Evolutionary conservation across 352 stramenopile species (phyloP).

Genomic region (Phytophthora macrochlamydospora): DNA sequence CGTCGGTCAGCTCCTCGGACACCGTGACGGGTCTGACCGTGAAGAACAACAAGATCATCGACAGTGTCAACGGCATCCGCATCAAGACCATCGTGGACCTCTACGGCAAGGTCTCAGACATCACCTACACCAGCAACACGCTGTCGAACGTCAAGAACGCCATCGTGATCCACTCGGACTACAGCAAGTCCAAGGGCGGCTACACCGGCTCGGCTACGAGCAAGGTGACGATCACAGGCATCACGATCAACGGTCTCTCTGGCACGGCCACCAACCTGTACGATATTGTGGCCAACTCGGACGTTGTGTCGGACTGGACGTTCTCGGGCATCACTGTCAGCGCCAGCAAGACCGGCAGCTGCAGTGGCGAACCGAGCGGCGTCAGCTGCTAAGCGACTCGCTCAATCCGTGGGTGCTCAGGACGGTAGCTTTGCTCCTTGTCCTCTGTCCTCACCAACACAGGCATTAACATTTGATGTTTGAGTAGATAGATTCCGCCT

Average conservation of each 20-base stretch:
- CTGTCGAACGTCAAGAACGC: slow-evolving; percentile 23
- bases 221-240: slow-evolving; percentile 25
- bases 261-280: slow-evolving; percentile 25
- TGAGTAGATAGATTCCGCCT: too few relatives aligned
- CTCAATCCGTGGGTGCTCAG: background rate
- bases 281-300: slow-evolving; percentile 23
- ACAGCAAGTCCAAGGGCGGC: slow-evolving; percentile 33
- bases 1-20: slow-evolving; percentile 18
- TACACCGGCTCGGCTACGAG: slow-evolving; percentile 22
- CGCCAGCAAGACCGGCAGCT: slow-evolving; percentile 14
- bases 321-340: slow-evolving; percentile 28
- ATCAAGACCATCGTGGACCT: slow-evolving; percentile 16
- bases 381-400: slow-evolving; percentile 19
- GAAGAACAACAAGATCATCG: slow-evolving; percentile 32
- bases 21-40: slow-evolving; percentile 19
- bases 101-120: slow-evolving; percentile 16
- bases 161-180: slow-evolving; percentile 38
- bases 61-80: slow-evolving; percentile 15
- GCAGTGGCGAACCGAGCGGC: slow-evolving; percentile 22
- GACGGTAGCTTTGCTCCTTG: background rate
- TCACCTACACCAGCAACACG: slow-evolving; percentile 24
- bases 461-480: background rate
- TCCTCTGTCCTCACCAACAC: background rate
- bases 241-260: slow-evolving; percentile 27
- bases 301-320: slow-evolving; percentile 19